Evolutionary conservation across 371 early-diverging fungal genomes (phyloP).

Genomic region (Mucor indicus): DNA sequence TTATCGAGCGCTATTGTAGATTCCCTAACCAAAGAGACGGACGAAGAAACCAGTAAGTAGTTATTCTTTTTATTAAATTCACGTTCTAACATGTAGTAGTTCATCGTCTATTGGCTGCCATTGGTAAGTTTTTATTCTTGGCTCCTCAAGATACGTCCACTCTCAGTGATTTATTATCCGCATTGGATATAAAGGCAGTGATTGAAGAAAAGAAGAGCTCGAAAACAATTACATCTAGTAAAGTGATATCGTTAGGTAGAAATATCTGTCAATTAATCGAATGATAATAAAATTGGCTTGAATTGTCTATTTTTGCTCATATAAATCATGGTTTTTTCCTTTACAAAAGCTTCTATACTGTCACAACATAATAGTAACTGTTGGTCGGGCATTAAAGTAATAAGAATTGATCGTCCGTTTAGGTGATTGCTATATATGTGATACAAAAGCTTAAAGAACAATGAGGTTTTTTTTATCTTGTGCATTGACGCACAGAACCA

Average conservation of each 20-base stretch:
- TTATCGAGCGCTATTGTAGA: conserved; percentile 61
- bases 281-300: too few relatives aligned
- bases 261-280: conserved; percentile 31
- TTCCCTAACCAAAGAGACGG: conserved; percentile 55
- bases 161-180: conserved; percentile 26
- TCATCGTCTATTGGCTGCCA: conserved; percentile 39
- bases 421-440: too few relatives aligned
- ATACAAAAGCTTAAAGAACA: too few relatives aligned
- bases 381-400: too few relatives aligned
- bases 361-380: too few relatives aligned
- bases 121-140: conserved; percentile 41
- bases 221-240: conserved; percentile 16
- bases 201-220: conserved; percentile 28
- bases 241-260: conserved; percentile 21
- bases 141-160: conserved; percentile 30
- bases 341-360: too few relatives aligned
- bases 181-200: conserved; percentile 29
- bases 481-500: too few relatives aligned
- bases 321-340: too few relatives aligned
- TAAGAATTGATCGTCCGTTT: too few relatives aligned
- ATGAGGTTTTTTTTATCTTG: too few relatives aligned
- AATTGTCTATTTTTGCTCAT: too few relatives aligned
- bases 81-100: conserved; percentile 23
- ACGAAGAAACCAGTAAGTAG: conserved; percentile 42
- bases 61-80: neutral